Conservation (phyloP, 2,329 filamentous ascomycete genomes). For the Magnaporthiopsis rhizophila region DNA sequence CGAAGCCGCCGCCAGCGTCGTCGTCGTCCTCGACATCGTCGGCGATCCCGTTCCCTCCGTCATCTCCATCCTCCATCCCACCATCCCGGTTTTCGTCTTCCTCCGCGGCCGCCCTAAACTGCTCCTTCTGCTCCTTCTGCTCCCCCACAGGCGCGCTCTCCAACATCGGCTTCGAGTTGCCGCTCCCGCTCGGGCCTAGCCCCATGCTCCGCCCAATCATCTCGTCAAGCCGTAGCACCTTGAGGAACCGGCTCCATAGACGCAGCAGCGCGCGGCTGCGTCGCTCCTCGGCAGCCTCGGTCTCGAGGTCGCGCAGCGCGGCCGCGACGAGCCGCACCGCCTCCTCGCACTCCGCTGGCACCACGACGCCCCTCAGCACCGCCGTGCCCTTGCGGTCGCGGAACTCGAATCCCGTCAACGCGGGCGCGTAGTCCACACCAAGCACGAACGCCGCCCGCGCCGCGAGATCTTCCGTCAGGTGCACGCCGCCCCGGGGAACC, state of each 20-base stretch:
- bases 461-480: conserved; percentile 55
- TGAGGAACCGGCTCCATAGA: conserved; percentile 69
- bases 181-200: conserved; percentile 15
- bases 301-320: conserved; percentile 58
- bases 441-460: conserved; percentile 65
- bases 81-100: conserved; percentile 13
- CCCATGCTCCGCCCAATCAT: conserved; percentile 52
- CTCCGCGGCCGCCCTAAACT: conserved; percentile 2
- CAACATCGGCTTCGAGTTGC: conserved; percentile 28
- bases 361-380: conserved; percentile 68
- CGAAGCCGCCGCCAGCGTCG: conserved; percentile 13
- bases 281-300: conserved; percentile 55
- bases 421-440: conserved; percentile 79
- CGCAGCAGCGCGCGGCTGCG: conserved; percentile 53
- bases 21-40: conserved; percentile 17
- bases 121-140: conserved; percentile 1
- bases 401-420: conserved; percentile 85
- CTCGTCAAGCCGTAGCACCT: conserved; percentile 68
- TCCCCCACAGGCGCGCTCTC: conserved; percentile 18
- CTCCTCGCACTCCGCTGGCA: conserved; percentile 63
- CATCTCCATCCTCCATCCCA: conserved; percentile 15
- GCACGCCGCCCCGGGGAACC: conserved; percentile 74
- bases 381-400: conserved; percentile 80
- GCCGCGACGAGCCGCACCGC: conserved; percentile 63
- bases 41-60: conserved; percentile 17